These are phyloP conservation scores for Schizochytrium sp. DNA, from an alignment of 108 stramenopile species.

Conservation along the genomic window DNA sequence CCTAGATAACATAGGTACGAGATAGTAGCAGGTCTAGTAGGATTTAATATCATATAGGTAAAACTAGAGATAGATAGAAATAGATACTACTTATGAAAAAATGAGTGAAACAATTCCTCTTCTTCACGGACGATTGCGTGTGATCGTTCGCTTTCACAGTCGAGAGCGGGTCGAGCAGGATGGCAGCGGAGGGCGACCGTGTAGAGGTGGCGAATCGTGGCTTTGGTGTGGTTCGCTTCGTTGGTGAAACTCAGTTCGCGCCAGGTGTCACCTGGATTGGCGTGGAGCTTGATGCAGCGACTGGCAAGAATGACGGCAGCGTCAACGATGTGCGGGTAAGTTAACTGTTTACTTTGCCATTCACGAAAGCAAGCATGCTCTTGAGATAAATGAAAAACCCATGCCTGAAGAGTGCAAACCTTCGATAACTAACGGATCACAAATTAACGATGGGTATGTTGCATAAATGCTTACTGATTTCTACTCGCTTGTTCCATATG, in stretches of 20 bases:
- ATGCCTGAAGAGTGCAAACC: too few relatives aligned
- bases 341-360: neutral
- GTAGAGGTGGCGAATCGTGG: slow-evolving; percentile 43
- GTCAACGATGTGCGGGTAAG: slow-evolving; percentile 59
- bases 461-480: too few relatives aligned
- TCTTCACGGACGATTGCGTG: too few relatives aligned
- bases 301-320: slow-evolving; percentile 66
- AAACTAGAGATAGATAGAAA: too few relatives aligned
- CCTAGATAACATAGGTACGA: too few relatives aligned
- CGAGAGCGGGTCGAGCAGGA: neutral
- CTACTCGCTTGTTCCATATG: too few relatives aligned
- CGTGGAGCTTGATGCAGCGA: slow-evolving; percentile 64
- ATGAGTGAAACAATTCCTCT: too few relatives aligned
- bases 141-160: neutral
- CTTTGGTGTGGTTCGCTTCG: slow-evolving; percentile 62
- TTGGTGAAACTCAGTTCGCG: slow-evolving; percentile 65
- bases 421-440: too few relatives aligned
- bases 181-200: slow-evolving; percentile 28
- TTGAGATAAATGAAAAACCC: neutral
- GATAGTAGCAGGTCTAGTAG: too few relatives aligned
- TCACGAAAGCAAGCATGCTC: neutral
- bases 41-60: too few relatives aligned
- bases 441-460: too few relatives aligned
- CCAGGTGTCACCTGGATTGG: slow-evolving; percentile 65
- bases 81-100: too few relatives aligned